phyloP scores from a whole-genome alignment of 306 rosid species.

The Medicago truncatula region DNA sequence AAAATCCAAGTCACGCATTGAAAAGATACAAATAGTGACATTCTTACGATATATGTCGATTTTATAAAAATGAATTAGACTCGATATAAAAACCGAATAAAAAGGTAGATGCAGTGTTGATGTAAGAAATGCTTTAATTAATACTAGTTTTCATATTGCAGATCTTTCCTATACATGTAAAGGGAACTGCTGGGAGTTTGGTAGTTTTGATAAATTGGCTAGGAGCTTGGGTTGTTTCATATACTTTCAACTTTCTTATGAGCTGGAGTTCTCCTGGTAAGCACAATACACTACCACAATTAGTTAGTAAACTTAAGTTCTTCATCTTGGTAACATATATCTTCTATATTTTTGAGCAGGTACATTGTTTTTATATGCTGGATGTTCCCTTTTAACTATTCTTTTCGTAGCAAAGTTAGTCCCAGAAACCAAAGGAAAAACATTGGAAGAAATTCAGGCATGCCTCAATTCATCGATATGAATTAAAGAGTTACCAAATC shows the following conservation, averaged over 20 bases:
- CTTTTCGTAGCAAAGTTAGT: slow-evolving; percentile 69
- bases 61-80: too few relatives aligned
- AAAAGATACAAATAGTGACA: too few relatives aligned
- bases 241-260: slow-evolving; percentile 73
- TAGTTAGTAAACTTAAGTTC: not conserved
- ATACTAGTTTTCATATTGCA: slow-evolving; percentile 35
- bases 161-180: slow-evolving; percentile 81
- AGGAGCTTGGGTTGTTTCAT: slow-evolving; percentile 80
- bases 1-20: too few relatives aligned
- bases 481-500: slow-evolving; percentile 4
- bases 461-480: slow-evolving; percentile 52
- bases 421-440: slow-evolving; percentile 90
- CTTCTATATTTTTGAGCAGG: slow-evolving; percentile 50
- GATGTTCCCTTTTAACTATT: slow-evolving; percentile 63
- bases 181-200: slow-evolving; percentile 77
- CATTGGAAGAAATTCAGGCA: slow-evolving; percentile 81
- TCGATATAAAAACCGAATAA: too few relatives aligned
- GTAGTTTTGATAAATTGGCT: slow-evolving; percentile 75
- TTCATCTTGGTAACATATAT: slow-evolving; percentile 10
- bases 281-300: not conserved
- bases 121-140: too few relatives aligned
- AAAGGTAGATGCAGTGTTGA: too few relatives aligned
- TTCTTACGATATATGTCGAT: too few relatives aligned
- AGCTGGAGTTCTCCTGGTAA: slow-evolving; percentile 78
- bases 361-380: slow-evolving; percentile 67